Base-by-base conservation (phyloP, 805 yeast genomes). In the Candida michaelii region DNA sequence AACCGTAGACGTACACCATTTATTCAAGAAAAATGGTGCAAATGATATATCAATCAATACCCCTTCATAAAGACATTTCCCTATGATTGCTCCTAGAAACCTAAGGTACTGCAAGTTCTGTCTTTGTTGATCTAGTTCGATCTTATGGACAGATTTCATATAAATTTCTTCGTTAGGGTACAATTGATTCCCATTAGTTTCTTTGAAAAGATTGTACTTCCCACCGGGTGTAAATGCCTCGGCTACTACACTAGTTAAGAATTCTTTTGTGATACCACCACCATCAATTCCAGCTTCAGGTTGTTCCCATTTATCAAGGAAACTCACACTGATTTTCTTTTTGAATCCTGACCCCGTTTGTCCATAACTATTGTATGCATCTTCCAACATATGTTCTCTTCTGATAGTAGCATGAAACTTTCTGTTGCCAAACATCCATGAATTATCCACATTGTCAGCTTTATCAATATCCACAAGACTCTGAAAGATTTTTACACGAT, bases 221-320 rank as follows among this genome's bases (percentile, higher is more conserved):
- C 48, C 40, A 2, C 39, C 34, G 0, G 70, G 66, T 9, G 69
- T 64, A 53, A 91, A 87, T 0, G 86, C 90, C 48, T 85, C 87
- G 3, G 66, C 68, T 2, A 83, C 78, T 0, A 89, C 81, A 39
- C 83, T 71, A 2, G 91, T 89, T 42, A 91, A 65, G 48, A 93
- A 81, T 55, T 91, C 99, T 59, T 91, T 90, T 0, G 97, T 90
- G 17, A 91, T 69, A 1, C 99, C 99, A 10, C 98, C 99, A 6
- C 99, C 99, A 60, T 91, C 99, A 32, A 91, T 84, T 1, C 99
- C 99, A 0, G 83, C 89, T 58, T 91, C 98, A 27, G 69, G 76
- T 12, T 66, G 68, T 1, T 90, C 95, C 63, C 82, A 79, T 43
- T 84, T 77, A 53, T 87, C 85, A 27, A 69, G 67, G 56, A 93